Evolutionary conservation across 768 basidiomycete species (phyloP).

Genomic region (Lanmaoa rubissima): DNA sequence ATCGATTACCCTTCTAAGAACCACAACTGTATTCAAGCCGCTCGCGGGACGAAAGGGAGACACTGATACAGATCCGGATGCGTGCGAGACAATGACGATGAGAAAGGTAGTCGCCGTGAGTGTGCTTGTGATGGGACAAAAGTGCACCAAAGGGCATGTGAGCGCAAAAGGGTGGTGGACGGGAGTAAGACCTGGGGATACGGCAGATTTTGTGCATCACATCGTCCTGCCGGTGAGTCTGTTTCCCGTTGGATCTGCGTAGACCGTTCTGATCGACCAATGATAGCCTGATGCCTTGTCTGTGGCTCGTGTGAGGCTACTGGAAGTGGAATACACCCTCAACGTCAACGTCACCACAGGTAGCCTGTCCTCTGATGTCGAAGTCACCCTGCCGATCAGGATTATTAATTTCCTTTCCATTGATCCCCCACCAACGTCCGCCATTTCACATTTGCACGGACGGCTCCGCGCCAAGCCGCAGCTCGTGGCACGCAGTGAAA

Average conservation of each 20-base stretch:
- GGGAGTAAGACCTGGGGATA: slow-evolving; percentile 65
- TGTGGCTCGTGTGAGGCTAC: slow-evolving; percentile 60
- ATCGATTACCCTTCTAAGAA: slow-evolving; percentile 60
- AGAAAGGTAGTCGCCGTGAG: slow-evolving; percentile 66
- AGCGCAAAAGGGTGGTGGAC: slow-evolving; percentile 91
- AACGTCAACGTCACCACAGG: slow-evolving; percentile 63
- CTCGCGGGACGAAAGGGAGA: slow-evolving; percentile 31
- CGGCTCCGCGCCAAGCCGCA: slow-evolving; percentile 26
- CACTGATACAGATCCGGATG: slow-evolving; percentile 46
- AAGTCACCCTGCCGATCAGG: slow-evolving; percentile 68
- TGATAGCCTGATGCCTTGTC: slow-evolving; percentile 66
- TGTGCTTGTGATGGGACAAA: slow-evolving; percentile 62
- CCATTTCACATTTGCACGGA: slow-evolving; percentile 21
- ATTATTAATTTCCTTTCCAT: slow-evolving; percentile 85
- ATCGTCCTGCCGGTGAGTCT: slow-evolving; percentile 71
- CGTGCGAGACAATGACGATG: slow-evolving; percentile 60
- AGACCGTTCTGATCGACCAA: slow-evolving; percentile 3
- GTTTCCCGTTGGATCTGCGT: background rate
- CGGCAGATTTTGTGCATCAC: slow-evolving; percentile 62
- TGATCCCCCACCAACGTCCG: slow-evolving; percentile 64
- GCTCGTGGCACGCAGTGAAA: slow-evolving; percentile 20
- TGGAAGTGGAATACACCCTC: slow-evolving; percentile 77
- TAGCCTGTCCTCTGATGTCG: slow-evolving; percentile 57
- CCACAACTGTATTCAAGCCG: slow-evolving; percentile 64
- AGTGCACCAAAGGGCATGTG: slow-evolving; percentile 62